phyloP scores from a whole-genome alignment of 106 monocot genomes.

The Ottelia alismoides region DNA sequence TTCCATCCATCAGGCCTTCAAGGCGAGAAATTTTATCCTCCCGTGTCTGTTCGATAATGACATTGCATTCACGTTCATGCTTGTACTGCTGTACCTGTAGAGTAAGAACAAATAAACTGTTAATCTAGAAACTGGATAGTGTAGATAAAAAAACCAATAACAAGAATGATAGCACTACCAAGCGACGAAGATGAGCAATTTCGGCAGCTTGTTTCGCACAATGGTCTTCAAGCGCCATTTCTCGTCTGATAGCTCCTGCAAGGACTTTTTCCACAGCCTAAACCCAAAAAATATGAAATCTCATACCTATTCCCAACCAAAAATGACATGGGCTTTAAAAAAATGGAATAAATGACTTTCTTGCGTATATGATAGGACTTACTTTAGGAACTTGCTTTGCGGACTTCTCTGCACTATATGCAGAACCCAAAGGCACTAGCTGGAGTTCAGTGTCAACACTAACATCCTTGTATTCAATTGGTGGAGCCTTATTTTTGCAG shows the following conservation, averaged over 20 bases:
- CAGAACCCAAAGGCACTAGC: constrained; percentile 41
- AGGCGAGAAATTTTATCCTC: constrained; percentile 88
- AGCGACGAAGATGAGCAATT: constrained; percentile 68
- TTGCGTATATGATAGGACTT: constrained; percentile 3
- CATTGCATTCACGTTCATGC: constrained; percentile 91
- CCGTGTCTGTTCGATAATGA: constrained; percentile 59
- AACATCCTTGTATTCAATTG: constrained; percentile 27
- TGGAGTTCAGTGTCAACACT: constrained; percentile 34
- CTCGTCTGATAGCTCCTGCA: constrained; percentile 89
- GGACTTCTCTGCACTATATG: constrained; percentile 24
- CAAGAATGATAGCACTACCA: constrained; percentile 30
- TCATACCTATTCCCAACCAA: too few relatives aligned
- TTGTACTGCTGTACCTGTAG: constrained; percentile 90
- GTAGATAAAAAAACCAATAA: too few relatives aligned
- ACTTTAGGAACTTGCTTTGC: constrained; percentile 65
- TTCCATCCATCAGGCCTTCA: constrained; percentile 88
- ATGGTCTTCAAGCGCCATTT: constrained; percentile 80
- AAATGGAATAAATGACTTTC: too few relatives aligned
- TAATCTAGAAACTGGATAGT: too few relatives aligned
- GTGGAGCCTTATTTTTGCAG: constrained; percentile 34
- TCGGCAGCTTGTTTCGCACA: constrained; percentile 81
- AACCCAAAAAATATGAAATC: neutral
- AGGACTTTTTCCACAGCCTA: constrained; percentile 94
- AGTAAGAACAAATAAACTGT: neutral
- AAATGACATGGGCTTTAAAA: too few relatives aligned